A percentile compares a stretch with the other conserved stretches of the same genome.
Evolutionary conservation across 176 grass and related monocot species (phyloP).

Genomic region (Hordeum marinum): DNA sequence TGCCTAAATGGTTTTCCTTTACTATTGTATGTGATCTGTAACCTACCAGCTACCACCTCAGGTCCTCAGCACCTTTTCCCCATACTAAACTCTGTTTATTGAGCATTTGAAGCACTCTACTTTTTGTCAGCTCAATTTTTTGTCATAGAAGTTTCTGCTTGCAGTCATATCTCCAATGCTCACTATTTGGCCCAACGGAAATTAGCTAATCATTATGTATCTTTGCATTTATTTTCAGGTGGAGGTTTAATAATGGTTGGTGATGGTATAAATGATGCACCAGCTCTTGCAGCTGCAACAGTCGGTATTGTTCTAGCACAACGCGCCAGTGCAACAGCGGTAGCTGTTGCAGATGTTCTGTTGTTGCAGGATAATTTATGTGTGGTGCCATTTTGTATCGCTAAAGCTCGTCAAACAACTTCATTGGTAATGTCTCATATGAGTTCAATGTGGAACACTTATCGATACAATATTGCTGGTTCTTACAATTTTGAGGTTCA

Average conservation of each 20-base stretch:
- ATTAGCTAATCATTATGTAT: conserved; percentile 2
- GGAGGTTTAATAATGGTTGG: conserved; percentile 98
- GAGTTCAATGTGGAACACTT: background rate
- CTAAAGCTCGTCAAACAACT: conserved; percentile 95
- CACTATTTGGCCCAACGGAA: background rate
- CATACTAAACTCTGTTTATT: conserved; percentile 1
- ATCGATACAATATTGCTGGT: conserved; percentile 13
- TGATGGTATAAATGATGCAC: conserved; percentile 98
- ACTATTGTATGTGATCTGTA: background rate
- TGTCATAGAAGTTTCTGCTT: background rate
- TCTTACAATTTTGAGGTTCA: conserved; percentile 28
- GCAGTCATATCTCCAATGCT: background rate
- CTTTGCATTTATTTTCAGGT: conserved; percentile 36
- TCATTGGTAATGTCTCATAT: conserved; percentile 52
- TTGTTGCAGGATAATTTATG: conserved; percentile 87
- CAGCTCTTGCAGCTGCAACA: conserved; percentile 91
- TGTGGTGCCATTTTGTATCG: conserved; percentile 81
- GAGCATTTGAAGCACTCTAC: background rate
- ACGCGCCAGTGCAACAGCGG: conserved; percentile 88
- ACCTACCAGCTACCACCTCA: background rate
- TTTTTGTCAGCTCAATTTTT: background rate
- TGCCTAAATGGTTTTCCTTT: background rate
- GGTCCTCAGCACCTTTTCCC: background rate
- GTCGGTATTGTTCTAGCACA: conserved; percentile 92
- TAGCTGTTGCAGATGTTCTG: conserved; percentile 87